Evolutionary conservation across 2,329 filamentous ascomycete species (phyloP), one percentile per base, ranked within the genome.

Genomic region (Aspergillus glaucus): DNA sequence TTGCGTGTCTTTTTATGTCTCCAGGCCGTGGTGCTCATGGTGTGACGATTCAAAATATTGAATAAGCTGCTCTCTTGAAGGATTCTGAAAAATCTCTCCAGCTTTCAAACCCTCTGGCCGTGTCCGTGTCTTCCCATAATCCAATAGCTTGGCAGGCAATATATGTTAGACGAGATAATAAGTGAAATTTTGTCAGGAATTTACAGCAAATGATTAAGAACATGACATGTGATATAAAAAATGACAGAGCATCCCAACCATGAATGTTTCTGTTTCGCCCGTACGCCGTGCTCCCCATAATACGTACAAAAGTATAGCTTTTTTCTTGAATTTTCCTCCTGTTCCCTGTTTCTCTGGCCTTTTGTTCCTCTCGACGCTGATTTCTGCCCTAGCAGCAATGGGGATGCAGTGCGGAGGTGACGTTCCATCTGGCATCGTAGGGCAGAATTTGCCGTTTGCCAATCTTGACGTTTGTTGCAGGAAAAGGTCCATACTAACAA

Each of bases 271-370:
- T 62, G 55, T 57, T 44, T 65, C 62, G 63, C 65, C 65, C 48
- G 51, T 67, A 66, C 65, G 65, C 65, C 65, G 62, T 67, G 65
- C 65, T 67, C 62, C 62, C 64, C 62, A 60, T 61, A 63, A 64
- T 65, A 64, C 56, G 58, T 56, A 54, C 48, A 62, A 56, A 53
- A 53, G 54, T 51, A 60, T 53, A 52, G 60, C 61, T 62, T 60
- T 55, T 60, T 60, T 54, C 46, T 53, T 47, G 53, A 58, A 59
- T 52, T 46, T 44, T 56, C 52, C 53, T 48, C 51, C 48, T 57
- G 45, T 55, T 49, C 47, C 46, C 52, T 47, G 45, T 46, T 52
- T 21, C 4, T 8, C n/a, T 17, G 41, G 36, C 8, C 40, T 46
- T 48, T 17, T 47, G 24, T 21, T 44, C 46, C 40, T 41, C 43